phyloP scores from a whole-genome alignment of 441 rosid species.

The Brassica hybrid region DNA sequence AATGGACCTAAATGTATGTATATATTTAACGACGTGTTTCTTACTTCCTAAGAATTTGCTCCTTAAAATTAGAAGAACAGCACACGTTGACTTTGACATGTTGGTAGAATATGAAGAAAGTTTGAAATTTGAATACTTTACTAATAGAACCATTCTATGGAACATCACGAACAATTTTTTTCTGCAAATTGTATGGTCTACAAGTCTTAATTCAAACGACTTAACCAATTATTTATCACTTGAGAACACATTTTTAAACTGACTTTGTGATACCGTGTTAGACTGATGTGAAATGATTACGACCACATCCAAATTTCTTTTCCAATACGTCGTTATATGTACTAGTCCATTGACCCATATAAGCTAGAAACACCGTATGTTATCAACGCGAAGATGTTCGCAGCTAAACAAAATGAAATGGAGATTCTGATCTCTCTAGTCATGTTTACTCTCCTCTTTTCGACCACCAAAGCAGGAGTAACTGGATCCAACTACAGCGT shows the following conservation, averaged over 20 bases:
- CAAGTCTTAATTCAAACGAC: background rate
- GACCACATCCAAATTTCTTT: background rate
- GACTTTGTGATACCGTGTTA: background rate
- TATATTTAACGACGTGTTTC: background rate
- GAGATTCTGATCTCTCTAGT: background rate
- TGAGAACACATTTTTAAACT: background rate
- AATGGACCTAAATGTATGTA: background rate
- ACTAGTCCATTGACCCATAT: background rate
- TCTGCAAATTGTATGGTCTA: background rate
- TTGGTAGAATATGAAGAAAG: background rate
- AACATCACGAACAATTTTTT: background rate
- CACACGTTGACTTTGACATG: background rate
- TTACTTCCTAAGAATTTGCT: background rate
- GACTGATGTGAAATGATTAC: background rate
- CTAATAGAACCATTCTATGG: no score
- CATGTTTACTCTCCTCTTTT: slow-evolving; percentile 8
- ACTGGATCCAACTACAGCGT: background rate
- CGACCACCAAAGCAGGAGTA: background rate
- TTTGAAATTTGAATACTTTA: background rate
- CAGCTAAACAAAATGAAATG: background rate
- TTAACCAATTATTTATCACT: background rate
- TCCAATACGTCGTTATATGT: background rate
- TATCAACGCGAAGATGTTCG: background rate
- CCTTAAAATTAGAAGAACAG: background rate
- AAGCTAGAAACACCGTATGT: background rate